phyloP scores from a whole-genome alignment of 352 stramenopile genomes.

The Phytophthora cajani region DNA sequence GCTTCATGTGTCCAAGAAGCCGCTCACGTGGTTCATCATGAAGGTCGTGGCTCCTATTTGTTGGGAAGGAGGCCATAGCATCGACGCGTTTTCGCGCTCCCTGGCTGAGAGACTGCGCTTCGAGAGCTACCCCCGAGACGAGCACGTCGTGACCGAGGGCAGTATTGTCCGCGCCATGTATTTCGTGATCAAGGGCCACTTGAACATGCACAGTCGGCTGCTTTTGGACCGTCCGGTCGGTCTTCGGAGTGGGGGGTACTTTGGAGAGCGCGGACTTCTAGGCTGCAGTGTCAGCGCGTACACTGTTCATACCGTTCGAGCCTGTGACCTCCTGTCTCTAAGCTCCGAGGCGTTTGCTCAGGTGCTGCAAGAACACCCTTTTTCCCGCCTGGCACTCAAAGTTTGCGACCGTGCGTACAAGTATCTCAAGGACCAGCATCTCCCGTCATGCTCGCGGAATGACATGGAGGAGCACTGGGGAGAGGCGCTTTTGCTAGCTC shows the following conservation, averaged over 20 bases:
- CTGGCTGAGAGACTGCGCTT: slow-evolving; percentile 52
- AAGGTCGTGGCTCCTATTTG: slow-evolving; percentile 43
- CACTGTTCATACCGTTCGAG: slow-evolving; percentile 34
- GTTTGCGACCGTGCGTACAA: slow-evolving; percentile 18
- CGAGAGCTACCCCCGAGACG: slow-evolving; percentile 60
- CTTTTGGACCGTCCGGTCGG: slow-evolving; percentile 14
- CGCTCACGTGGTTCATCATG: slow-evolving; percentile 42
- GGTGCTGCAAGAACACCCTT: slow-evolving; percentile 33
- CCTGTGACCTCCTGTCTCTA: slow-evolving; percentile 33
- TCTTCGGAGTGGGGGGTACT: slow-evolving; percentile 47
- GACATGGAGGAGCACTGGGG: slow-evolving; percentile 37
- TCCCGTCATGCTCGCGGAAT: neutral
- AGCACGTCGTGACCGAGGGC: slow-evolving; percentile 61
- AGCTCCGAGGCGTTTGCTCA: slow-evolving; percentile 41
- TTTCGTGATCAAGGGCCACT: slow-evolving; percentile 62
- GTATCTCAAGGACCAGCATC: slow-evolving; percentile 1
- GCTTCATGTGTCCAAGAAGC: slow-evolving; percentile 37
- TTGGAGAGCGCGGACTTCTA: slow-evolving; percentile 61
- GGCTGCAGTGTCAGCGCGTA: slow-evolving; percentile 43
- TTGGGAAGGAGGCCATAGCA: slow-evolving; percentile 21
- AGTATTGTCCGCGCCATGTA: slow-evolving; percentile 64
- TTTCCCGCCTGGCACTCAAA: slow-evolving; percentile 19
- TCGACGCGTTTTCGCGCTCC: slow-evolving; percentile 28
- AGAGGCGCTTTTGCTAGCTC: slow-evolving; percentile 4
- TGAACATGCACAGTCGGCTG: slow-evolving; percentile 38